Percentiles rank a stretch among this genome's conserved stretches.
Conservation (phyloP, 768 basidiomycete species). For the Trametes gibbosa region DNA sequence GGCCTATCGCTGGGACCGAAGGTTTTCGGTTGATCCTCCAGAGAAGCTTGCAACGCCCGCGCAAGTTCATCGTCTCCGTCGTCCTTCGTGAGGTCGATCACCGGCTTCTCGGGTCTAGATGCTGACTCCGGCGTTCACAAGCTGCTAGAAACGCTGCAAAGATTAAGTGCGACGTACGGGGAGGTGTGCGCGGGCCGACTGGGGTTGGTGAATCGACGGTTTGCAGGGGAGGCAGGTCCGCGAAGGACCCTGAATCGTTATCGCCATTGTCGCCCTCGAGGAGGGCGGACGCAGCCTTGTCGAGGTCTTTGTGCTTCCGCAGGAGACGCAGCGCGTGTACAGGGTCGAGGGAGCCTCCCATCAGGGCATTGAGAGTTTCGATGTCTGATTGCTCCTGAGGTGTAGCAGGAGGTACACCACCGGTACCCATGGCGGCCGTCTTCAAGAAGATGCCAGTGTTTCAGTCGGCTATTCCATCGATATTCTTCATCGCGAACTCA, state of each 20-base stretch:
- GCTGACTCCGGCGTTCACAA: constrained; percentile 21
- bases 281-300: constrained; percentile 34
- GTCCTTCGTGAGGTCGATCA: constrained; percentile 63
- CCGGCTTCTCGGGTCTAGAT: constrained; percentile 29
- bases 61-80: constrained; percentile 49
- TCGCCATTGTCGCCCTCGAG: constrained; percentile 30
- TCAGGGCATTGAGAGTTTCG: constrained; percentile 34
- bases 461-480: too few relatives aligned
- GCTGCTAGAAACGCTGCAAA: background rate
- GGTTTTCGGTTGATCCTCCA: constrained; percentile 41
- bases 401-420: constrained; percentile 14
- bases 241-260: constrained; percentile 3
- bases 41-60: constrained; percentile 52
- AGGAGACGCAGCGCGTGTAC: constrained; percentile 54
- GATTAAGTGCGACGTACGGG: constrained; percentile 22
- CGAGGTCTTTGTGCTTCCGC: constrained; percentile 53
- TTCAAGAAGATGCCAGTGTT: too few relatives aligned
- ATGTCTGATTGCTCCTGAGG: constrained; percentile 30
- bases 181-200: constrained; percentile 27
- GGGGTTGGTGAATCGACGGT: constrained; percentile 10
- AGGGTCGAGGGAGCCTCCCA: constrained; percentile 40
- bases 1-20: constrained; percentile 62
- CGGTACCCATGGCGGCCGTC: too few relatives aligned
- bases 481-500: too few relatives aligned
- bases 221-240: constrained; percentile 12